Base-by-base conservation (phyloP, 2,329 filamentous ascomycete species). In the Colletotrichum liaoningense region DNA sequence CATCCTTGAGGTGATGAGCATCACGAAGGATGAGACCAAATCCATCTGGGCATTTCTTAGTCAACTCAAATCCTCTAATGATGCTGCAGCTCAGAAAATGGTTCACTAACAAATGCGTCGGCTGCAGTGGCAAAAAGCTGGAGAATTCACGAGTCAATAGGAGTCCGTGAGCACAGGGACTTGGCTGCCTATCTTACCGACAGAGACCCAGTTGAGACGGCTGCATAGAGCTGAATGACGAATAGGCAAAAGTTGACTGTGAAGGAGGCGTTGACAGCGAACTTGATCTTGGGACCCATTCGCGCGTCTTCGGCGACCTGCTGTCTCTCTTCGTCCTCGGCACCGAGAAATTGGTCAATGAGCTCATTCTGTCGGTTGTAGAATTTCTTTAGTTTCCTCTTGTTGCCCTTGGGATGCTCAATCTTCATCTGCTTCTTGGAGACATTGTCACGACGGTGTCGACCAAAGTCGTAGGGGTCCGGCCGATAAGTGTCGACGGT, bases 101-200 rank as follows among this genome's bases (percentile, higher is more conserved):
- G 55, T 49, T 70, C 72, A 84, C 85, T 78, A 76, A 87, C 85
- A 79, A 91, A 91, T 5, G 90, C 90, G 82, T 92, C 90, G 57
- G 91, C 90, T 30, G 91, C 88, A n/a, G 90, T 92, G 19, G 90
- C 90, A 74, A 92, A 91, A 24, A 92, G 85, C 80, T 83, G 67
- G 76, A 49, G 8, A 54, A 33, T 62, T 19, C 55, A 55, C 33
- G 30, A 52, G 66, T 75, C 66, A 75, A 73, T 49, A 66, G 9
- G 2, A 28, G 57, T 52, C 55, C 22, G 30, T 28, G 67, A 54
- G 60, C 26, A 12, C 60, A 62, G 28, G 60, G 35, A 33, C 19
- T 52, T 35, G 55, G 63, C 35, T 33, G 24, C 5, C 16, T 49
- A 16, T 73, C 33, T 63, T 74, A 74, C 72, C 72, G 90, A 89